These are phyloP conservation scores for Xylaria curta DNA, from an alignment of 495 filamentous ascomycete species.

Conservation along the genomic window DNA sequence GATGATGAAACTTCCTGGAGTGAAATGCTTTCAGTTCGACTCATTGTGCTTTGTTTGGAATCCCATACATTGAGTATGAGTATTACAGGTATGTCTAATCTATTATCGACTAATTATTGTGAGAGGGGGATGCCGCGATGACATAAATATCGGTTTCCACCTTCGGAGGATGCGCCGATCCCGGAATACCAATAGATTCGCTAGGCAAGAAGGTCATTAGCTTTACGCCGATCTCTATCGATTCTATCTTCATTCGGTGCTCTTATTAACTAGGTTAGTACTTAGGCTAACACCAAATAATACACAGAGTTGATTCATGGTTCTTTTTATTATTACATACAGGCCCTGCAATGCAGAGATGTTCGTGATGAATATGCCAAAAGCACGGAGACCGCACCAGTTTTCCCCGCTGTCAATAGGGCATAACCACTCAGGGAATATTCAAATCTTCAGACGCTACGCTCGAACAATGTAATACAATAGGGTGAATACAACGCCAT, in stretches of 20 bases:
- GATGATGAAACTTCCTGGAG: background rate
- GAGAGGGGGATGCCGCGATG: background rate
- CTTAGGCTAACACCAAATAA: background rate
- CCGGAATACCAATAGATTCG: slow-evolving; percentile 5
- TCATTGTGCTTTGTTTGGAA: slow-evolving; percentile 11
- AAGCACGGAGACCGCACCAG: background rate
- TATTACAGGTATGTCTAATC: background rate
- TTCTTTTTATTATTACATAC: background rate
- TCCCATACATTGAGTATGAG: background rate
- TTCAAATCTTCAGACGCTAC: background rate
- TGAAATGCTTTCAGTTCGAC: slow-evolving; percentile 9
- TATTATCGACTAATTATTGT: background rate
- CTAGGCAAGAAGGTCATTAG: background rate
- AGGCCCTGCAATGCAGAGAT: background rate
- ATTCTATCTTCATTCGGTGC: background rate
- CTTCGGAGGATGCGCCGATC: slow-evolving; percentile 19
- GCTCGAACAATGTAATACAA: slow-evolving; percentile 4
- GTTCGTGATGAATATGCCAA: background rate
- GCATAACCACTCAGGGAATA: background rate
- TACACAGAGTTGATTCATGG: background rate
- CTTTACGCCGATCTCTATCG: background rate
- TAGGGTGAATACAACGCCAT: background rate
- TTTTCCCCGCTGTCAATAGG: background rate
- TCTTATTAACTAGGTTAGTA: too few species aligned
- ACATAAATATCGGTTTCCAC: background rate